These are phyloP conservation scores for Boletus rex-veris DNA, from an alignment of 768 basidiomycete genomes.

Conservation along the genomic window DNA sequence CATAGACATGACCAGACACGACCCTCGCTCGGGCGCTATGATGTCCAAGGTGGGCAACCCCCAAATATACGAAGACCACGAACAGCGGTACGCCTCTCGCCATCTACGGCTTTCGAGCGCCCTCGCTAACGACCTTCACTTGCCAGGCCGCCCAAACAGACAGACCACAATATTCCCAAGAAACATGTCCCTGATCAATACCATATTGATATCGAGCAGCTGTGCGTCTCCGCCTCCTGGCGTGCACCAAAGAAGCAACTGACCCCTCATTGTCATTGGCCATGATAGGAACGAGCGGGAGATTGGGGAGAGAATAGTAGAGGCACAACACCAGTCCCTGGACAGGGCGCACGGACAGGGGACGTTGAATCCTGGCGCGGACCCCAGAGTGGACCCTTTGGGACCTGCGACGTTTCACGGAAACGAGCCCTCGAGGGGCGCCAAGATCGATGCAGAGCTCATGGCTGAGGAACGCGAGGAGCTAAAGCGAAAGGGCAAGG, in stretches of 20 bases:
- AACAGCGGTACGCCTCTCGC: conserved; percentile 40
- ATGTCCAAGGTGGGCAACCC: conserved; percentile 49
- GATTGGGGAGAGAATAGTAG: conserved; percentile 36
- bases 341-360: conserved; percentile 26
- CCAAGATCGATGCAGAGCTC: conserved; percentile 55
- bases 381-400: conserved; percentile 43
- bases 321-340: conserved; percentile 32
- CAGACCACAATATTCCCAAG: conserved; percentile 20
- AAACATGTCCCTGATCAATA: conserved; percentile 33
- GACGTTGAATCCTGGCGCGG: conserved; percentile 25
- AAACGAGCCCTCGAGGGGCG: conserved; percentile 55
- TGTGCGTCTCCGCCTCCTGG: conserved; percentile 6
- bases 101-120: background rate
- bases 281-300: conserved; percentile 41
- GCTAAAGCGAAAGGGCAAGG: conserved; percentile 43
- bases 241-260: background rate
- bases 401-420: conserved; percentile 51
- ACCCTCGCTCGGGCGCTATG: conserved; percentile 37
- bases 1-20: conserved; percentile 15
- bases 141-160: conserved; percentile 22
- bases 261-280: background rate
- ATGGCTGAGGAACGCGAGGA: conserved; percentile 49
- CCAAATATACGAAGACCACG: conserved; percentile 45
- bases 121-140: background rate
- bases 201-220: conserved; percentile 36